A percentile compares a stretch with the other conserved stretches of the same genome.
Conservation (phyloP, 805 yeast genomes). For the Candida jianshihensis region DNA sequence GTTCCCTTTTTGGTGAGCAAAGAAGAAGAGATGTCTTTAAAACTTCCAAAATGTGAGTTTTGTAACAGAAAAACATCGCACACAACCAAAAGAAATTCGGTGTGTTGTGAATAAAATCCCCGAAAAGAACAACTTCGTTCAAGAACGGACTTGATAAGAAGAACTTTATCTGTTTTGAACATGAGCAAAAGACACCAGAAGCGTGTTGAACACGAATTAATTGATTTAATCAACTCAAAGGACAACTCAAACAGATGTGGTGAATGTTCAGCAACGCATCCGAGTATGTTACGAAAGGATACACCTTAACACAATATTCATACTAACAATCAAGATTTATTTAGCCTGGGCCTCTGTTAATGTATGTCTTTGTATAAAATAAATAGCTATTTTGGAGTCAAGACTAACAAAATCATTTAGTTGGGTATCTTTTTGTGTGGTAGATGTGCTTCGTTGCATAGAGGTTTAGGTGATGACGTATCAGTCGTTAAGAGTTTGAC, state of each 20-base stretch:
- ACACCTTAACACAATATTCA: too few relatives aligned
- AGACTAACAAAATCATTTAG: too few relatives aligned
- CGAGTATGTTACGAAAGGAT: conserved; percentile 47
- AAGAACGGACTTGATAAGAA: too few relatives aligned
- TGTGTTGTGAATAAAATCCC: too few relatives aligned
- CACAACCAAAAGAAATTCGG: too few relatives aligned
- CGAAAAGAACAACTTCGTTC: too few relatives aligned
- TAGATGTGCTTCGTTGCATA: conserved; percentile 74
- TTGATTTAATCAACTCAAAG: conserved; percentile 50
- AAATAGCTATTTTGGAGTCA: too few relatives aligned
- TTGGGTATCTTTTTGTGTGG: conserved; percentile 77
- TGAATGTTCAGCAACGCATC: conserved; percentile 64
- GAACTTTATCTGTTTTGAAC: background rate
- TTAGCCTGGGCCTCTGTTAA: conserved; percentile 27
- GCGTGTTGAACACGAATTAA: conserved; percentile 42
- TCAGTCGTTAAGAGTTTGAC: conserved; percentile 68
- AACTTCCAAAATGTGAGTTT: too few relatives aligned
- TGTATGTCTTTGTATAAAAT: conserved; percentile 13
- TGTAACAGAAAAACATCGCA: too few relatives aligned
- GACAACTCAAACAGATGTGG: conserved; percentile 69
- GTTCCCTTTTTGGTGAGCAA: too few relatives aligned
- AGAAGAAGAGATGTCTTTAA: too few relatives aligned
- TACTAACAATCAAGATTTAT: conserved; percentile 2
- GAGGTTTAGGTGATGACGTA: conserved; percentile 53
- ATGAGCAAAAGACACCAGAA: conserved; percentile 36